Evolutionary conservation across 2,329 filamentous ascomycete genomes (phyloP).

Genomic region (Sporothrix sp.): DNA sequence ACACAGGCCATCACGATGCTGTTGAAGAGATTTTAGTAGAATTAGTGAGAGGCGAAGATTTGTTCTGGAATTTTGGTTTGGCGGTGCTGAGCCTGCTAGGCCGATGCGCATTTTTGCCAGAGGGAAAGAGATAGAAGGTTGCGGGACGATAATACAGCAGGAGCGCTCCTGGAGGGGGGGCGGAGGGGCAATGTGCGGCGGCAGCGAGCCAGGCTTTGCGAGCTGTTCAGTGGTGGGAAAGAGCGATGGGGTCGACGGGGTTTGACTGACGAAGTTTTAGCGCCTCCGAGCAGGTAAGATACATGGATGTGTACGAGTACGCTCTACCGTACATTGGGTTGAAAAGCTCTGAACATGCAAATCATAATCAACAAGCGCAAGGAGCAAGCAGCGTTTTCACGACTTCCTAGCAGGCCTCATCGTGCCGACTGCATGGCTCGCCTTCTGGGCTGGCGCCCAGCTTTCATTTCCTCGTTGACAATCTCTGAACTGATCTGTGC

Average conservation of each 20-base stretch:
- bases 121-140: not conserved
- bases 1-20: too few relatives aligned
- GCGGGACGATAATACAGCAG: not conserved
- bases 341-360: too few relatives aligned
- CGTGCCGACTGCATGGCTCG: too few relatives aligned
- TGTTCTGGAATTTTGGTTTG: too few relatives aligned
- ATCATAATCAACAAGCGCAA: not conserved
- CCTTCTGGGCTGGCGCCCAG: not conserved
- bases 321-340: too few relatives aligned
- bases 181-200: not conserved
- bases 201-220: not conserved
- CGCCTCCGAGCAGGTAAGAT: not conserved
- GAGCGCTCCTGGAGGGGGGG: not conserved
- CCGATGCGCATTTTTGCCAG: not conserved
- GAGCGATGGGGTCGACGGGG: not conserved
- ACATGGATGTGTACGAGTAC: too few relatives aligned
- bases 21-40: too few relatives aligned
- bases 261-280: not conserved
- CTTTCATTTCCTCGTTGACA: not conserved
- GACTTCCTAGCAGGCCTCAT: too few relatives aligned
- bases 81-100: too few relatives aligned
- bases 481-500: conserved; percentile 1
- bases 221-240: not conserved
- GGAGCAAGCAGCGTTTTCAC: not conserved
- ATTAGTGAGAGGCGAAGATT: too few relatives aligned